phyloP scores from a whole-genome alignment of 768 basidiomycete genomes.

The Russula foetens region DNA sequence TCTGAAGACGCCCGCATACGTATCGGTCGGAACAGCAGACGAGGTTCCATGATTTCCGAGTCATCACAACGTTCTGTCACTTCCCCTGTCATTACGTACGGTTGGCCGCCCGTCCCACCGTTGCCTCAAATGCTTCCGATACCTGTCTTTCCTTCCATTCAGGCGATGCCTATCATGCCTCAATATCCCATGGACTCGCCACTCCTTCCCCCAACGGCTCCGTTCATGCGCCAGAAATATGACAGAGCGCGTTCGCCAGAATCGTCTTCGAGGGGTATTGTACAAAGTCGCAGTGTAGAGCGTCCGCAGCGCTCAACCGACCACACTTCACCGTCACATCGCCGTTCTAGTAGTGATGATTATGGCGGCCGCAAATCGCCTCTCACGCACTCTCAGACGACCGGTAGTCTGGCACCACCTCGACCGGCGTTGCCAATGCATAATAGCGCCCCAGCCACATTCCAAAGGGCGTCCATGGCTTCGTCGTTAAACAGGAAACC shows the following conservation, averaged over 20 bases:
- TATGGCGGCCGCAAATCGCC: neutral
- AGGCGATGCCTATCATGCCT: constrained; percentile 15
- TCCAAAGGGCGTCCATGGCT: neutral
- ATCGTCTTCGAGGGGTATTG: neutral
- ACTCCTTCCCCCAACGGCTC: constrained; percentile 20
- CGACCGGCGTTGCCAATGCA: neutral
- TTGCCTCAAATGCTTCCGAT: constrained; percentile 12
- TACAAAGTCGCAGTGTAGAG: constrained; percentile 15
- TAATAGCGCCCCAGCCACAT: neutral
- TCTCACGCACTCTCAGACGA: neutral
- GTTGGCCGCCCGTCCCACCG: constrained; percentile 6
- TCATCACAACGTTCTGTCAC: constrained; percentile 9
- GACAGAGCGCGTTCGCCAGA: constrained; percentile 9
- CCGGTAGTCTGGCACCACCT: neutral
- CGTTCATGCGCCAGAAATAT: constrained; percentile 21
- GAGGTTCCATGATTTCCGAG: constrained; percentile 12
- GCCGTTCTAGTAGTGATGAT: constrained; percentile 18
- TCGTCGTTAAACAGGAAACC: neutral
- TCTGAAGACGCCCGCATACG: constrained; percentile 15
- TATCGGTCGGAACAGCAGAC: constrained; percentile 2
- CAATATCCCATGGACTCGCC: constrained; percentile 19
- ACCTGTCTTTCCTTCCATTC: constrained; percentile 11
- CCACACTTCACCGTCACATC: constrained; percentile 7
- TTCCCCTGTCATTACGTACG: constrained; percentile 8
- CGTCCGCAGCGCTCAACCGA: constrained; percentile 1